Conservation (phyloP, 2,329 filamentous ascomycete genomes). For the Nothophaeocryptopus gaeumannii region DNA sequence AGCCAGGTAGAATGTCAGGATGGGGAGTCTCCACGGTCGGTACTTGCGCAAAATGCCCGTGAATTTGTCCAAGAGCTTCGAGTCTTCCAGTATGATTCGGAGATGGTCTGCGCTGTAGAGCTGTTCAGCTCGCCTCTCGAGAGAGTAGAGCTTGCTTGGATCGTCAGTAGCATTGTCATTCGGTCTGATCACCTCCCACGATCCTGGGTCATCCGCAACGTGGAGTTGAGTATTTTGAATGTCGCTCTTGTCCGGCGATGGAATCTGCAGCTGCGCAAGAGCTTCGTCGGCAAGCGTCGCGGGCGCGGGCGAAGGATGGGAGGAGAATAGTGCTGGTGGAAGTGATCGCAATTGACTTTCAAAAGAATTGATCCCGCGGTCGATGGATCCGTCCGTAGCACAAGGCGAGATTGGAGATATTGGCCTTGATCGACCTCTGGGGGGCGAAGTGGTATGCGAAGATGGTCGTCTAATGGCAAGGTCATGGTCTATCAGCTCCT, state of each 20-base stretch:
- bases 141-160: constrained; percentile 11
- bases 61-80: constrained; percentile 15
- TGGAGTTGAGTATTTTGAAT: constrained; percentile 16
- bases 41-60: constrained; percentile 18
- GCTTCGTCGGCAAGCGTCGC: constrained; percentile 7
- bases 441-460: not conserved
- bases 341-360: too few species aligned
- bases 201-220: constrained; percentile 14
- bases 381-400: not conserved
- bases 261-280: constrained; percentile 18
- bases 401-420: not conserved
- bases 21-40: constrained; percentile 16
- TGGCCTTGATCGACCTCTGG: constrained; percentile 1
- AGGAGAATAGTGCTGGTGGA: too few species aligned
- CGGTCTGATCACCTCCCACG: constrained; percentile 21
- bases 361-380: not conserved
- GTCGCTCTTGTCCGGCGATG: constrained; percentile 18
- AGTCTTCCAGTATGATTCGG: constrained; percentile 18
- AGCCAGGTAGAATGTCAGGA: constrained; percentile 16
- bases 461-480: not conserved
- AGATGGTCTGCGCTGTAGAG: constrained; percentile 21
- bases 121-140: constrained; percentile 20
- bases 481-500: too few species aligned
- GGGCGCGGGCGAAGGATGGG: not conserved
- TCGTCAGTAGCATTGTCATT: constrained; percentile 4